Evolutionary conservation across 352 stramenopile genomes (phyloP).

Genomic region (Pythium chondricola): DNA sequence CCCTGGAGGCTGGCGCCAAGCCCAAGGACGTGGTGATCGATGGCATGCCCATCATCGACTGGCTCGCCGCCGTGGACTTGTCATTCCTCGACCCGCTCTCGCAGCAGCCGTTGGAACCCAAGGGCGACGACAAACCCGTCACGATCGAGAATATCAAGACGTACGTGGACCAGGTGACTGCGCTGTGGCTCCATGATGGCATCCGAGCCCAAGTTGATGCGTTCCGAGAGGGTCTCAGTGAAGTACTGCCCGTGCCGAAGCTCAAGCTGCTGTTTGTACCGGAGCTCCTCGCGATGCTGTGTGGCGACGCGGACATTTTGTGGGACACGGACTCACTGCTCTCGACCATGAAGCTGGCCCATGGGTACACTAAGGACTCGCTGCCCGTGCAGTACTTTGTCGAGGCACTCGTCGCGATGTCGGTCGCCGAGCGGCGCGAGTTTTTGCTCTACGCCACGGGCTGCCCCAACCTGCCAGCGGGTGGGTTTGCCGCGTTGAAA

Average conservation of each 20-base stretch:
- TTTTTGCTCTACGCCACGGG: conserved; percentile 81
- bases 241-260: conserved; percentile 67
- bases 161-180: conserved; percentile 55
- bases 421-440: conserved; percentile 39
- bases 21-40: conserved; percentile 51
- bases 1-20: conserved; percentile 20
- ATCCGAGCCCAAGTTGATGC: conserved; percentile 59
- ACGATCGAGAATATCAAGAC: conserved; percentile 42
- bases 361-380: conserved; percentile 80
- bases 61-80: conserved; percentile 60
- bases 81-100: conserved; percentile 79
- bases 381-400: conserved; percentile 63
- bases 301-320: conserved; percentile 63
- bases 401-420: conserved; percentile 65
- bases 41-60: conserved; percentile 35
- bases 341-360: conserved; percentile 70
- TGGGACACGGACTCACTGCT: conserved; percentile 62
- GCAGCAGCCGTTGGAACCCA: conserved; percentile 44
- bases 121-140: conserved; percentile 38
- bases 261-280: conserved; percentile 62
- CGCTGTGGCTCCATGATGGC: conserved; percentile 57
- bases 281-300: conserved; percentile 62
- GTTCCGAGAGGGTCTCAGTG: conserved; percentile 70
- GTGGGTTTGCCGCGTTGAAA: conserved; percentile 59
- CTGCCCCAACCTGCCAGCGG: conserved; percentile 72